Base-by-base conservation (phyloP, 805 yeast species). In the Kuraishia molischiana region DNA sequence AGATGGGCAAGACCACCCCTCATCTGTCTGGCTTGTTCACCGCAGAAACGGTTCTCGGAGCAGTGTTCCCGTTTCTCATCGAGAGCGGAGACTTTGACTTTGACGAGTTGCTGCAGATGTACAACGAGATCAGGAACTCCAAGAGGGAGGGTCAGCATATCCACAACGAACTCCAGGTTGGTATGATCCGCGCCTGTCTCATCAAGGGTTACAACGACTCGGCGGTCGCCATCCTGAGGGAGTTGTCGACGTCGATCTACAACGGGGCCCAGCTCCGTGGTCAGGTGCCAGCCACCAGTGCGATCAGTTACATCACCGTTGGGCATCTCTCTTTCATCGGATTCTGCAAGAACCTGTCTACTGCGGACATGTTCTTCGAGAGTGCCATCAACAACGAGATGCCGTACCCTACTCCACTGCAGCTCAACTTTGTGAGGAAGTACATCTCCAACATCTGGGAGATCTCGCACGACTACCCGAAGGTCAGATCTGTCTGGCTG, bases 261-360 rank as follows among this genome's bases (percentile, higher is more conserved):
- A 60, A 55, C 31, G 48, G 50, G 38, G 39, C 43, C 29, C 13
- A 32, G 17, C 26, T 24, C 5, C 18, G 28, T 13, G 36, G 30
- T 5, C 32, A 31, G 15, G 41, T 53, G 5, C 47, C 52, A 21
- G 52, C 48, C 42, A 52, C 56, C 13, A 40, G 53, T 5, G 50
- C 53, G 28, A 48, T 52, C 38, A 67, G 77, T 37, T 70, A 79
- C 24, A 62, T 82, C 56, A 71, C 81, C 24, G 84, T 80, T 58
- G 79, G 85, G 34, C 95, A 85, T 61, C 66, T 83, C 43, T 68
- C 80, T 3, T 85, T 85, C 49, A 79, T 85, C 52, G 92, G 94
- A 33, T 76, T 74, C 46, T 80, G 86, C 56, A 74, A 73, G 51
- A 87, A 85, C 52, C 66, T 82, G 39, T 65, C 64, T 31, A 78